phyloP scores from a whole-genome alignment of 164 flowering plant genomes.

The Amborella trichopoda region DNA sequence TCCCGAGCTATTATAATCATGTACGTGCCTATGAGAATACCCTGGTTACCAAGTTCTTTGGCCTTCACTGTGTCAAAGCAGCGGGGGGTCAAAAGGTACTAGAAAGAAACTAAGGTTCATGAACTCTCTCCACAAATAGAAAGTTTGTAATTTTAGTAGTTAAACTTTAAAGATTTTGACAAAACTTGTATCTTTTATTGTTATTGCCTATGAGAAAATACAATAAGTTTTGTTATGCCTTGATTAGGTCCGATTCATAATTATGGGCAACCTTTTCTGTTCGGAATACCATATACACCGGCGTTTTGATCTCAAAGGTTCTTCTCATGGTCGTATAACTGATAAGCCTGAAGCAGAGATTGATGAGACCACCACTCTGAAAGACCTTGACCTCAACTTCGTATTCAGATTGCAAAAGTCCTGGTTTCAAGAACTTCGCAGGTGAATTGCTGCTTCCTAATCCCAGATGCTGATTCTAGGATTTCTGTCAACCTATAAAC shows the following conservation, averaged over 20 bases:
- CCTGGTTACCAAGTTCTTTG: slow-evolving; percentile 71
- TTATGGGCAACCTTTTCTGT: slow-evolving; percentile 63
- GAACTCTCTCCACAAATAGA: neutral
- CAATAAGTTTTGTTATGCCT: slow-evolving; percentile 7
- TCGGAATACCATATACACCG: slow-evolving; percentile 36
- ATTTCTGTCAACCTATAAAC: neutral
- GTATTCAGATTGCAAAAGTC: slow-evolving; percentile 33
- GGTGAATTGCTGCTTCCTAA: slow-evolving; percentile 15
- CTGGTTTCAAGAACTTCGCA: slow-evolving; percentile 45
- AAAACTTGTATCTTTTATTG: neutral
- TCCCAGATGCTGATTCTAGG: neutral
- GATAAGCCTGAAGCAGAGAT: slow-evolving; percentile 41
- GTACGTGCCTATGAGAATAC: slow-evolving; percentile 78
- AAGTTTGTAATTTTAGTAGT: neutral
- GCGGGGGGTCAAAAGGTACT: slow-evolving; percentile 34
- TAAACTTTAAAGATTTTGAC: neutral
- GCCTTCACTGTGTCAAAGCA: slow-evolving; percentile 82
- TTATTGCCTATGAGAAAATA: neutral
- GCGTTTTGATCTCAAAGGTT: slow-evolving; percentile 56
- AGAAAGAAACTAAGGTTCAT: slow-evolving; percentile 50
- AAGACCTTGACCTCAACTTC: slow-evolving; percentile 56
- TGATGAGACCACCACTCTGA: slow-evolving; percentile 47
- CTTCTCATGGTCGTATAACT: slow-evolving; percentile 51
- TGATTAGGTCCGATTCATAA: slow-evolving; percentile 56
- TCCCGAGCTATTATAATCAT: slow-evolving; percentile 77